These are phyloP conservation scores for Helianthus annuus DNA, from an alignment of 129 eudicot species.

Conservation along the genomic window HanXRQr2.0-SUNRISE NC_035447.2:105749105-105749604, in stretches of 20 bases:
- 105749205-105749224: conserved; percentile 43
- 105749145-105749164: conserved; percentile 18
- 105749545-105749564: conserved; percentile 19
- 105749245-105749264: conserved; percentile 56
- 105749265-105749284: conserved; percentile 50
- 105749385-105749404: conserved; percentile 27
- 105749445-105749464: conserved; percentile 17
- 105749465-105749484: conserved; percentile 27
- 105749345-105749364: conserved; percentile 50
- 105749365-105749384: conserved; percentile 52
- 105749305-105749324: conserved; percentile 19
- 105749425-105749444: conserved; percentile 22
- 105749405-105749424: conserved; percentile 27
- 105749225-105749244: conserved; percentile 35
- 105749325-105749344: conserved; percentile 37
- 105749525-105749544: conserved; percentile 18
- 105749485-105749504: conserved; percentile 30
- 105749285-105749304: conserved; percentile 15
- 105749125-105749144: conserved; percentile 17
- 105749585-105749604: conserved; percentile 29
- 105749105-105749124: conserved; percentile 32
- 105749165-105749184: conserved; percentile 28
- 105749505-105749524: conserved; percentile 28
- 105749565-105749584: conserved; percentile 29
- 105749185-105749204: conserved; percentile 22